Conservation (phyloP, 2,329 filamentous ascomycete species). For the Podosphaera xanthii region DNA sequence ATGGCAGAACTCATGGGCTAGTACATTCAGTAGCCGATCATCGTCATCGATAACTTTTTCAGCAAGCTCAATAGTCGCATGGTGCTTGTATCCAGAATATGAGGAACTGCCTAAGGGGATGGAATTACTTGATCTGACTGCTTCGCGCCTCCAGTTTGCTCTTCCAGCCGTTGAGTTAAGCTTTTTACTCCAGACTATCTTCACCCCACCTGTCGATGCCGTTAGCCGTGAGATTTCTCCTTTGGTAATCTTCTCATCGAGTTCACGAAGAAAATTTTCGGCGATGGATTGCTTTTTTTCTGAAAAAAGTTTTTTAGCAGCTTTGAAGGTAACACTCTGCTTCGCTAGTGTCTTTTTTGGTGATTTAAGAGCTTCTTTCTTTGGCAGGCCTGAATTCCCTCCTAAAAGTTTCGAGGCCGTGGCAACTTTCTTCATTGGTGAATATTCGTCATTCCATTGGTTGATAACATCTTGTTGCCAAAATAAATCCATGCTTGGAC, state of each 20-base stretch:
- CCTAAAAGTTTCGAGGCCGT: slow-evolving; percentile 7
- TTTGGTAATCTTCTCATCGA: slow-evolving; percentile 41
- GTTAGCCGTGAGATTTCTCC: slow-evolving; percentile 36
- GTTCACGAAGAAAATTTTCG: slow-evolving; percentile 37
- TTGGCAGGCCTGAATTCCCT: slow-evolving; percentile 2
- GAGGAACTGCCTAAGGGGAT: background rate
- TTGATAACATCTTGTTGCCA: slow-evolving; percentile 36
- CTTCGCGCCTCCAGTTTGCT: slow-evolving; percentile 47
- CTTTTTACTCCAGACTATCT: slow-evolving; percentile 53
- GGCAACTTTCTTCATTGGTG: slow-evolving; percentile 22
- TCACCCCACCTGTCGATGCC: slow-evolving; percentile 42
- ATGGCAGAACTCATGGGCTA: slow-evolving; percentile 96
- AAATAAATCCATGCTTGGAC: slow-evolving; percentile 31
- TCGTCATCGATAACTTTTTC: slow-evolving; percentile 68
- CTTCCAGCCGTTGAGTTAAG: slow-evolving; percentile 59
- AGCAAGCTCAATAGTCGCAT: slow-evolving; percentile 67
- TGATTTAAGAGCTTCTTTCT: background rate
- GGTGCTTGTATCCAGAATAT: slow-evolving; percentile 23
- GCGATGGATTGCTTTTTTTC: slow-evolving; percentile 38
- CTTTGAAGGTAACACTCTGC: slow-evolving; percentile 17
- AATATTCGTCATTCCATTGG: slow-evolving; percentile 41
- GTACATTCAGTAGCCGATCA: slow-evolving; percentile 58
- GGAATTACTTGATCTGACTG: slow-evolving; percentile 18
- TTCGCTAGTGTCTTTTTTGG: slow-evolving; percentile 16
- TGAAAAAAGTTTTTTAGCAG: slow-evolving; percentile 37